Evolutionary conservation across 176 grass and related monocot genomes (phyloP), one percentile per base, ranked within the genome.

Genomic region (Carex myosuroides): DNA sequence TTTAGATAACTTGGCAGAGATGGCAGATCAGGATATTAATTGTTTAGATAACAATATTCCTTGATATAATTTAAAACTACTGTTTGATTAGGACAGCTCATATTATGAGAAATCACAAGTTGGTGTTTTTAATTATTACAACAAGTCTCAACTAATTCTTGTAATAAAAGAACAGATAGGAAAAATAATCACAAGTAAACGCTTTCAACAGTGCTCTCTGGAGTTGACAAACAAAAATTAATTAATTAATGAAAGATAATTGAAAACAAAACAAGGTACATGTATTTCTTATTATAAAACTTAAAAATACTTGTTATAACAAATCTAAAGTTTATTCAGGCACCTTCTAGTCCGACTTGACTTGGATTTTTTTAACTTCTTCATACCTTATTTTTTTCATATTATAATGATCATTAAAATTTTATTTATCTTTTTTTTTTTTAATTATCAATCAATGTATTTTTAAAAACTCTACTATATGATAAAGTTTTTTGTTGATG

Each of bases 101-200:
- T 21, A 81, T 81, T 64, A 46, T 82, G 24, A 54, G 44, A 83
- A 65, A 68, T 82, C 44, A 64, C 60, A 67, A 63, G 46, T 62
- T 69, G 60, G 3, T 69, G 5, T 53, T 42, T 22, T 50, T 53
- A n/a, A 44, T 71, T 21, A 17, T n/a, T 71, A 46, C 68, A 71
- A 46, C 68, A 71, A 54, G 48, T 55, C 13, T 55, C 46, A 76
- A 77, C 56, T 57, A 32, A 78, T 57, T 54, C 14, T 57, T 17
- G 26, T 57, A 24, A 55, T 70, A 78, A 69, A 83, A 18, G 62
- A 46, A 69, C 41, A 66, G 44, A 83, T 62, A 13, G 22, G 14
- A 65, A 16, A 82, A 66, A 17, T 32, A 52, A 52, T 68, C 21
- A 68, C 6, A 69, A 83, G 60, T 83, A 83, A 83, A 83, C 81